These are phyloP conservation scores for Neurospora terricola DNA, from an alignment of 495 filamentous ascomycete species.

Conservation along the genomic window DNA sequence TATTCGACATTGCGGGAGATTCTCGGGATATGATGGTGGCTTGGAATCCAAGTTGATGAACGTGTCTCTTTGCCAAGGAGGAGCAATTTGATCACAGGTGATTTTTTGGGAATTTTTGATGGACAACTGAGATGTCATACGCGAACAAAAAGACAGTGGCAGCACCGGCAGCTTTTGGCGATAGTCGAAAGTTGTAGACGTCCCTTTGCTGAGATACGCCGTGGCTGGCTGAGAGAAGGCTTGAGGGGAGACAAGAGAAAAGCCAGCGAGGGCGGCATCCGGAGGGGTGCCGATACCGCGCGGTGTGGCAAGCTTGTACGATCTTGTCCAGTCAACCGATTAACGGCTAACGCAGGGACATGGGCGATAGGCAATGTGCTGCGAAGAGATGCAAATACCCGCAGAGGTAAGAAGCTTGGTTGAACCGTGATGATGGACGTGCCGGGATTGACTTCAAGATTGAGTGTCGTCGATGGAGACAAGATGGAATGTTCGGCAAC, in stretches of 20 bases:
- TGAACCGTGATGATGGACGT: too few relatives aligned
- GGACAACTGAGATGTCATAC: too few relatives aligned
- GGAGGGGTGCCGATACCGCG: background rate
- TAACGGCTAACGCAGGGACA: too few relatives aligned
- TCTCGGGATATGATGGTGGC: too few relatives aligned
- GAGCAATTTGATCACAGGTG: too few relatives aligned
- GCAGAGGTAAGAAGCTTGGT: background rate
- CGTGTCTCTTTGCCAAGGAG: background rate
- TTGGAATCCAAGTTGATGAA: background rate
- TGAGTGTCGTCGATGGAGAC: background rate
- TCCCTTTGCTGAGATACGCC: background rate
- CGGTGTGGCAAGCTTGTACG: background rate
- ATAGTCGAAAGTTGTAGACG: background rate
- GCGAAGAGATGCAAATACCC: background rate
- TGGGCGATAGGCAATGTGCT: background rate
- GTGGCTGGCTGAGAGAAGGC: too few relatives aligned
- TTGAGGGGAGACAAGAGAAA: too few relatives aligned
- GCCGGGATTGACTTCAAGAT: background rate
- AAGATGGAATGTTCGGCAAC: too few relatives aligned
- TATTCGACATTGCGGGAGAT: background rate
- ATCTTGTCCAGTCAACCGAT: too few relatives aligned
- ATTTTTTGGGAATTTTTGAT: too few relatives aligned
- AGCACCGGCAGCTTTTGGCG: background rate
- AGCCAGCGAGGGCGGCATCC: too few relatives aligned
- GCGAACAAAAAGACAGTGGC: background rate